Evolutionary conservation across 495 filamentous ascomycete species (phyloP).

Genomic region (Echria macrotheca): DNA sequence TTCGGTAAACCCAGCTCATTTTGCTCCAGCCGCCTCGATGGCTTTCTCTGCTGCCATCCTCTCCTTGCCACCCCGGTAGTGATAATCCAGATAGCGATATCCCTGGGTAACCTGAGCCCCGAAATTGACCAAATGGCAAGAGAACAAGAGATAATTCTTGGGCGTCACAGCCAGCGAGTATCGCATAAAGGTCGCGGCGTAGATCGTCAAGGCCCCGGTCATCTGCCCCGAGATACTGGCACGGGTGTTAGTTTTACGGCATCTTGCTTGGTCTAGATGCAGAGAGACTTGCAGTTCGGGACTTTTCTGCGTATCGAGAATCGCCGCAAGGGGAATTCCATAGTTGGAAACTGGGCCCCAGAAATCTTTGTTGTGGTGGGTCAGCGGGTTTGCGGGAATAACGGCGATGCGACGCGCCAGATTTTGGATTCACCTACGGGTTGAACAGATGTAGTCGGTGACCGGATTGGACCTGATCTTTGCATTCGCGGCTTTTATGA

Average conservation of each 20-base stretch:
- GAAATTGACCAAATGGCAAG: slow-evolving; percentile 78
- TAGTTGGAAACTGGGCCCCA: slow-evolving; percentile 96
- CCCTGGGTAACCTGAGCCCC: slow-evolving; percentile 68
- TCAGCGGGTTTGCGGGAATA: neutral
- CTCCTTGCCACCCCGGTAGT: slow-evolving; percentile 44
- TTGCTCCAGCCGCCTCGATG: too few relatives aligned
- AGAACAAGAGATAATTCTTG: slow-evolving; percentile 89
- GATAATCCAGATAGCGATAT: slow-evolving; percentile 64
- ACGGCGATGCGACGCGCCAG: neutral
- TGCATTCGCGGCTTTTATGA: slow-evolving; percentile 82
- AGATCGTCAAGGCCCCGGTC: slow-evolving; percentile 76
- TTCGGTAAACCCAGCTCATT: too few relatives aligned
- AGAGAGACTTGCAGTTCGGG: slow-evolving; percentile 70
- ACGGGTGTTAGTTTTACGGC: neutral
- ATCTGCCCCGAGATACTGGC: slow-evolving; percentile 85
- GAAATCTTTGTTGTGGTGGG: slow-evolving; percentile 62
- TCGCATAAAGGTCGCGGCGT: slow-evolving; percentile 91
- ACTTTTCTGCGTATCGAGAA: slow-evolving; percentile 87
- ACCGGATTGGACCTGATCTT: slow-evolving; percentile 86
- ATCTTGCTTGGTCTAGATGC: too few relatives aligned
- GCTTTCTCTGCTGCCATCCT: slow-evolving; percentile 12
- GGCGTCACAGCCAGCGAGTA: slow-evolving; percentile 88
- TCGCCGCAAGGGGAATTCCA: slow-evolving; percentile 86
- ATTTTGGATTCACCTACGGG: slow-evolving; percentile 59
- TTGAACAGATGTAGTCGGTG: slow-evolving; percentile 86